phyloP scores from a whole-genome alignment of 2,329 filamentous ascomycete genomes.

The Botrytis medusae region DNA sequence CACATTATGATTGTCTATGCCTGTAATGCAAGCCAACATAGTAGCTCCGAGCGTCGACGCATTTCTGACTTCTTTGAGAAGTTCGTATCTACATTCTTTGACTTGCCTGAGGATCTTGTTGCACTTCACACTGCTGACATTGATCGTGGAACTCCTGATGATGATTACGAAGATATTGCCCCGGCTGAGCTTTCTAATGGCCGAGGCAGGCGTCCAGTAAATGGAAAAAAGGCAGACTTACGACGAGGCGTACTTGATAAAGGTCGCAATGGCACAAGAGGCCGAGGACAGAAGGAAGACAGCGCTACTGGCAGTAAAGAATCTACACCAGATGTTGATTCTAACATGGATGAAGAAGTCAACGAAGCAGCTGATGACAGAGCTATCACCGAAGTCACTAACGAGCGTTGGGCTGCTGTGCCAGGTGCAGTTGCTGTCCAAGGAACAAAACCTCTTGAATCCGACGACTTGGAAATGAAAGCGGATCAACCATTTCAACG shows the following conservation, averaged over 20 bases:
- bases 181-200: conserved; percentile 70
- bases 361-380: conserved; percentile 59
- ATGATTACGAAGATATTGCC: conserved; percentile 64
- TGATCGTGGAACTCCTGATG: conserved; percentile 69
- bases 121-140: conserved; percentile 66
- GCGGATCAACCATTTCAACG: conserved; percentile 79
- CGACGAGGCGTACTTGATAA: conserved; percentile 84
- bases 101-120: conserved; percentile 68
- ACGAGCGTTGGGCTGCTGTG: conserved; percentile 64
- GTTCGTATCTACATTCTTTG: conserved; percentile 76
- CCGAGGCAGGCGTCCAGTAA: conserved; percentile 59
- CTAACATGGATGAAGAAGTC: conserved; percentile 75
- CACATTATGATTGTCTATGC: conserved; percentile 65
- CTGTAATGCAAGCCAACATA: conserved; percentile 67
- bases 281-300: conserved; percentile 73
- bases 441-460: conserved; percentile 52
- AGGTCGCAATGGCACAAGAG: conserved; percentile 67
- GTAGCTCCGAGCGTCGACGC: conserved; percentile 70
- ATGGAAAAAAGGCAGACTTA: conserved; percentile 76
- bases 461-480: conserved; percentile 63
- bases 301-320: conserved; percentile 83
- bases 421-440: conserved; percentile 56
- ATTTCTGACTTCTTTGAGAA: conserved; percentile 74
- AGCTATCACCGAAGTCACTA: conserved; percentile 60
- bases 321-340: conserved; percentile 81